These are phyloP conservation scores for Glaciozyma martinii DNA, from an alignment of 768 basidiomycete species.

Conservation along the genomic window DNA sequence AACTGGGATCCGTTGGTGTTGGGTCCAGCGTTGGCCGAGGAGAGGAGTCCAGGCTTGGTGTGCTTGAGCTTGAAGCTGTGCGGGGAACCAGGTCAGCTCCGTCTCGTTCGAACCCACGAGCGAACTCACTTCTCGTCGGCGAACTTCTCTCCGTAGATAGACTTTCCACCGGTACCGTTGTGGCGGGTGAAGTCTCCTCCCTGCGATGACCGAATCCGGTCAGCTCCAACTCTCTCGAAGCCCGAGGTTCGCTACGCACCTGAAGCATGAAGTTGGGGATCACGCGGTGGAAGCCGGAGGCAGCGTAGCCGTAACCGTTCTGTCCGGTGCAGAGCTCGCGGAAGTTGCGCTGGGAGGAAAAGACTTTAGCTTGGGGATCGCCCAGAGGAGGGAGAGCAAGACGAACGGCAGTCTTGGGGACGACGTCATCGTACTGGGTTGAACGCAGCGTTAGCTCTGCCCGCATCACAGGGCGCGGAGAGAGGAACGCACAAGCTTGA, in stretches of 20 bases:
- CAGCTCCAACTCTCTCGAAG: too few species aligned
- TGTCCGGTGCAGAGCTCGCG: slow-evolving; percentile 72
- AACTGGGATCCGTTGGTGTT: slow-evolving; percentile 53
- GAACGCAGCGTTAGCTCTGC: not conserved
- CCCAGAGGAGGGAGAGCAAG: slow-evolving; percentile 37
- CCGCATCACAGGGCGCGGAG: slow-evolving; percentile 45
- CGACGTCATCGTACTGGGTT: slow-evolving; percentile 51
- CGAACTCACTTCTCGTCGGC: slow-evolving; percentile 60
- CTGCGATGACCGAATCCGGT: slow-evolving; percentile 45
- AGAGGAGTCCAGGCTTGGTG: slow-evolving; percentile 80
- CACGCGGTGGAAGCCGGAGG: slow-evolving; percentile 36
- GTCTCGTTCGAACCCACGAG: too few species aligned
- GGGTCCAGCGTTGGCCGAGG: slow-evolving; percentile 92
- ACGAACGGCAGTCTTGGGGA: slow-evolving; percentile 76
- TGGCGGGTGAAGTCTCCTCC: slow-evolving; percentile 88
- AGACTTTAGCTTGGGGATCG: slow-evolving; percentile 35
- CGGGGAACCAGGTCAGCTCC: not conserved
- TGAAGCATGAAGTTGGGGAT: slow-evolving; percentile 43
- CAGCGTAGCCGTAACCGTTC: slow-evolving; percentile 62
- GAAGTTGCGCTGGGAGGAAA: slow-evolving; percentile 54
- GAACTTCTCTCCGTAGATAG: slow-evolving; percentile 63
- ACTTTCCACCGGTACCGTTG: slow-evolving; percentile 36
- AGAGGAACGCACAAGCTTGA: slow-evolving; percentile 68
- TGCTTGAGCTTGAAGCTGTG: slow-evolving; percentile 84
- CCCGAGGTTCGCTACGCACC: too few species aligned